Conservation (phyloP, 2,329 filamentous ascomycete species). For the Alternaria sp. region DNA sequence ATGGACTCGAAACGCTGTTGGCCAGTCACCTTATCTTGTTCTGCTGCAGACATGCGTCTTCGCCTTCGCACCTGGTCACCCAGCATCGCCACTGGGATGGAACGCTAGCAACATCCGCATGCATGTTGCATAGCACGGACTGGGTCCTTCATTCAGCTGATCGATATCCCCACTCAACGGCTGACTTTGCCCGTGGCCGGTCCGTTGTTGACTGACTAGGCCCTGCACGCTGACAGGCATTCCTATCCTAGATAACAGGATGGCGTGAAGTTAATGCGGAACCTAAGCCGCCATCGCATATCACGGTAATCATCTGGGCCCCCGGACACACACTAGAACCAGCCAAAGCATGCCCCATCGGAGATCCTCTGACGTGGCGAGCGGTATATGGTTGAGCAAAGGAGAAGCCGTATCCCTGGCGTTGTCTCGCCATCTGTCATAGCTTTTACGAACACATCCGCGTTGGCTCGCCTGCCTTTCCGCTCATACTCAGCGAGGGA, state of each 20-base stretch:
- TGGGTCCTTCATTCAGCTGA: constrained; percentile 48
- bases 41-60: constrained; percentile 49
- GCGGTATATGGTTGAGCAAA: constrained; percentile 52
- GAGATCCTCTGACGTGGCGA: constrained; percentile 62
- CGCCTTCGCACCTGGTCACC: constrained; percentile 46
- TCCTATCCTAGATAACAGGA: constrained; percentile 50
- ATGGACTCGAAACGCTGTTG: constrained; percentile 43
- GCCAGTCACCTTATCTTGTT: constrained; percentile 58
- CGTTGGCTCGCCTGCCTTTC: constrained; percentile 36
- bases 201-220: constrained; percentile 50
- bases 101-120: constrained; percentile 46
- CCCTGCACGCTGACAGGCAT: constrained; percentile 53
- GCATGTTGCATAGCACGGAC: constrained; percentile 48
- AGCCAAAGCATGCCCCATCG: constrained; percentile 56
- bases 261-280: constrained; percentile 53
- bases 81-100: constrained; percentile 42
- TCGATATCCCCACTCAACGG: constrained; percentile 48
- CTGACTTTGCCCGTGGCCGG: constrained; percentile 47
- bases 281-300: constrained; percentile 53
- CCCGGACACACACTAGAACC: constrained; percentile 53
- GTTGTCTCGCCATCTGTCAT: constrained; percentile 50
- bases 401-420: constrained; percentile 46
- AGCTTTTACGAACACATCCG: constrained; percentile 41
- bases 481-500: constrained; percentile 37
- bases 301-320: constrained; percentile 53